A percentile compares a stretch with the other conserved stretches of the same genome.
Conservation (phyloP, 257 asterid species). For the Solanum acaule region DNA sequence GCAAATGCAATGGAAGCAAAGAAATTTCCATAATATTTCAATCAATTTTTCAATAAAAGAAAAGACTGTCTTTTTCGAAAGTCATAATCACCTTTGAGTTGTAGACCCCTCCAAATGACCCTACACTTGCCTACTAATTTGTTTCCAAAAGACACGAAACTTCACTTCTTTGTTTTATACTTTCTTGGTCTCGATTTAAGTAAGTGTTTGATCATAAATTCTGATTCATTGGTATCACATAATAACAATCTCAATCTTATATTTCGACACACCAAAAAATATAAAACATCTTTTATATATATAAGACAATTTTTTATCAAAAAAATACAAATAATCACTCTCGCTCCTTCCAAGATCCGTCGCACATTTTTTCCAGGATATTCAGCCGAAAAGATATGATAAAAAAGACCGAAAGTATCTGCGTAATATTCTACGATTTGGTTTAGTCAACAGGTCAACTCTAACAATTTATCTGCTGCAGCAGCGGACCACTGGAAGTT, state of each 20-base stretch:
- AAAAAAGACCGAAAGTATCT: neutral
- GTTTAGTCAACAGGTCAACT: neutral
- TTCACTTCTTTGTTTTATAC: neutral
- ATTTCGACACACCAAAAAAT: neutral
- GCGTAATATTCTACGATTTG: neutral
- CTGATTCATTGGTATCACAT: fast-evolving
- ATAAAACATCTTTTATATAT: neutral
- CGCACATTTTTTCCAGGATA: neutral
- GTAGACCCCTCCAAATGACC: neutral
- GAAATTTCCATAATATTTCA: neutral
- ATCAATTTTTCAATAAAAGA: neutral
- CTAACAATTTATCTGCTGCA: neutral
- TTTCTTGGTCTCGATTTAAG: fast-evolving
- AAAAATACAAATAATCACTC: neutral
- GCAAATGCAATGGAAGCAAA: neutral
- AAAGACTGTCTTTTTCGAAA: neutral
- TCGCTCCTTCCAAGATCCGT: neutral
- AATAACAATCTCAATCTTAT: neutral
- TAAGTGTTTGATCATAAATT: too few species aligned
- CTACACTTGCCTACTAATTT: neutral
- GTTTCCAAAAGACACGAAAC: neutral
- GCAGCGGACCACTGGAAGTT: neutral
- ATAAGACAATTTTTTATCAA: neutral
- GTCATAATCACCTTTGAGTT: neutral
- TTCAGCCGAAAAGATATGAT: neutral